Base-by-base conservation (phyloP, 2,329 filamentous ascomycete genomes). In the Exophiala bonariae region DNA sequence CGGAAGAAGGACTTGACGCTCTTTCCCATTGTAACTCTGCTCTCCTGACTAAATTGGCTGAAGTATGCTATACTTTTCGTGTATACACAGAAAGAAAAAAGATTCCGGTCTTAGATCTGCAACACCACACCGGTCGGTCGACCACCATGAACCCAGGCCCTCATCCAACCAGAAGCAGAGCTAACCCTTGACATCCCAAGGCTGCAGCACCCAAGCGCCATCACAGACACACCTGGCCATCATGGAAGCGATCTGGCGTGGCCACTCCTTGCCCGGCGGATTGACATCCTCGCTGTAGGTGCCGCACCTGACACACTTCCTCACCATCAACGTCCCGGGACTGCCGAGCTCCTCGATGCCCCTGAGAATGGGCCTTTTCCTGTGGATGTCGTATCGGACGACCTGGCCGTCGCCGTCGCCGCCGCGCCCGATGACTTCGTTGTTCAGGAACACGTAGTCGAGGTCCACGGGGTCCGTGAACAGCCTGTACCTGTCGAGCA, bases 401-500 rank as follows among this genome's bases (percentile, higher is more conserved):
- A 34, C 19, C 11, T 20, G 35, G 39, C 39, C 16, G 10, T 16
- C 4, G 22, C 41, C 31, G 20, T 32, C 39, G 13, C 16, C 18
- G 13, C 14, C 36, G 14, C 36, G 28, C 17, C 49, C 49, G 5
- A 46, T 42, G 26, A 57, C 52, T 62, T 93, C 81, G 39, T 81
- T 80, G 68, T 87, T 57, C 43, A 59, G 46, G 23, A 59, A 54
- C 16, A 59, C 38, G 23, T 49, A 49, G 9, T 53, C 49, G 20
- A 49, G 14, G 31, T 57, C 54, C 13, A 54, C 42, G 20, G 39
- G 47, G 22, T 54, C 49, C 9, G 47, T 43, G 19, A 53, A 87
- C 39, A 95, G 74, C 50, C 77, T 77, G 8, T 83, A 79, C 20
- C 81, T 77, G 55, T 93, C 82, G 9, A 83, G 76, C 44, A 78